phyloP scores from a whole-genome alignment of 2,329 filamentous ascomycete species.

The Nannizzia gypsea region DNA sequence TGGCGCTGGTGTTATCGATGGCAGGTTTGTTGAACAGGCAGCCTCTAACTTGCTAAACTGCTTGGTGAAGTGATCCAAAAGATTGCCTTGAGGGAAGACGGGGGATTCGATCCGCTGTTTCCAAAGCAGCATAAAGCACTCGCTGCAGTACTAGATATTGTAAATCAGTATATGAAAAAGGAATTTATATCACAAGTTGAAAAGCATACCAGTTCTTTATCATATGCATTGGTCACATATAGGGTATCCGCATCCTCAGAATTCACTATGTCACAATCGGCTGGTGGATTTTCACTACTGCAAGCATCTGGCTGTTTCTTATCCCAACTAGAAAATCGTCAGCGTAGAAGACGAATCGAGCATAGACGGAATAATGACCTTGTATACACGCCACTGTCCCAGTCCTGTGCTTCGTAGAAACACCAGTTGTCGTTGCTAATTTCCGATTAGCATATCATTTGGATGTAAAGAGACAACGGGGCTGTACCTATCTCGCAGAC shows the following conservation, averaged over 20 bases:
- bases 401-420: slow-evolving; percentile 14
- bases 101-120: slow-evolving; percentile 14
- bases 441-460: neutral
- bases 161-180: neutral
- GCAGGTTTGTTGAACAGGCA: slow-evolving; percentile 11
- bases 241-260: slow-evolving; percentile 6
- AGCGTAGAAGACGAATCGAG: neutral
- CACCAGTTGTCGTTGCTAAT: slow-evolving; percentile 14
- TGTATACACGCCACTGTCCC: slow-evolving; percentile 11
- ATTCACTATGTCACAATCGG: slow-evolving; percentile 5
- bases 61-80: slow-evolving; percentile 14
- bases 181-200: neutral
- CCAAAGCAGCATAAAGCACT: slow-evolving; percentile 16
- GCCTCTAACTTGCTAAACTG: slow-evolving; percentile 13
- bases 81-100: slow-evolving; percentile 11
- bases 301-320: slow-evolving; percentile 10
- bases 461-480: neutral
- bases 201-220: slow-evolving; percentile 12
- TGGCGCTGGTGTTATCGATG: slow-evolving; percentile 8
- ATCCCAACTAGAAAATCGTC: slow-evolving; percentile 1
- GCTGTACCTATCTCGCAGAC: slow-evolving; percentile 13
- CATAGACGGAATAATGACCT: slow-evolving; percentile 6
- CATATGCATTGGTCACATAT: slow-evolving; percentile 13
- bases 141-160: slow-evolving; percentile 14
- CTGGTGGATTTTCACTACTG: slow-evolving; percentile 10